Percentiles rank a stretch among this genome's conserved stretches.
Conservation (phyloP, 768 basidiomycete genomes). For the Mrakia blollopis region DNA sequence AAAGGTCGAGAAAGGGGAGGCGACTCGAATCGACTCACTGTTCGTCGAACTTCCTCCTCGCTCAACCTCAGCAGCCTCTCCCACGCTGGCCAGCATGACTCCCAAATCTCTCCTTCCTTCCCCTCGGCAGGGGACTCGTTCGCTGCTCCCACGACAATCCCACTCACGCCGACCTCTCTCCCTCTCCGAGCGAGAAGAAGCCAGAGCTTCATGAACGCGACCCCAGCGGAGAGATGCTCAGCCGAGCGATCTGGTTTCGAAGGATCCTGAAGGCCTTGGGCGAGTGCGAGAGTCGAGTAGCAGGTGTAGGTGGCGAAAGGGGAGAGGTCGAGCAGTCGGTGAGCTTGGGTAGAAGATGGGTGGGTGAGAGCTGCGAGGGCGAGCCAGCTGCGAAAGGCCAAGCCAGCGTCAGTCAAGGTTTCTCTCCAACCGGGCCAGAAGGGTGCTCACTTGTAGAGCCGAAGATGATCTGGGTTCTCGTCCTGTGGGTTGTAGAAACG, state of each 20-base stretch:
- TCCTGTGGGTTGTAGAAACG: background rate
- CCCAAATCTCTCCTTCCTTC: background rate
- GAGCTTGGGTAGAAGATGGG: background rate
- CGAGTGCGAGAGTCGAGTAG: background rate
- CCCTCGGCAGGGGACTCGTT: background rate
- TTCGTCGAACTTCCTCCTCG: background rate
- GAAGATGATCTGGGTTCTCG: background rate
- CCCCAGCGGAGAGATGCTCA: background rate
- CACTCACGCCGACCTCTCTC: background rate
- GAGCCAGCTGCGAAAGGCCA: background rate
- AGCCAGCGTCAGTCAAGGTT: no score
- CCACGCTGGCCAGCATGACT: background rate
- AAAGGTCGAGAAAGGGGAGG: background rate
- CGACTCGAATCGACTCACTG: background rate
- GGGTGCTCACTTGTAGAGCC: background rate
- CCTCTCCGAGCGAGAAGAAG: background rate
- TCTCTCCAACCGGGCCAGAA: no score
- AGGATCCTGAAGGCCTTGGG: background rate
- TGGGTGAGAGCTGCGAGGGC: background rate
- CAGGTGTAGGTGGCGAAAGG: constrained; percentile 6
- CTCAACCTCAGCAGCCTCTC: background rate
- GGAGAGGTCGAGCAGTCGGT: background rate
- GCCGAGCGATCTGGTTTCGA: background rate
- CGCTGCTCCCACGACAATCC: background rate
- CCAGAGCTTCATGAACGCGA: constrained; percentile 10